These are phyloP conservation scores for Aspergillus egyptiacus DNA, from an alignment of 495 filamentous ascomycete genomes.

Conservation along the genomic window DNA sequence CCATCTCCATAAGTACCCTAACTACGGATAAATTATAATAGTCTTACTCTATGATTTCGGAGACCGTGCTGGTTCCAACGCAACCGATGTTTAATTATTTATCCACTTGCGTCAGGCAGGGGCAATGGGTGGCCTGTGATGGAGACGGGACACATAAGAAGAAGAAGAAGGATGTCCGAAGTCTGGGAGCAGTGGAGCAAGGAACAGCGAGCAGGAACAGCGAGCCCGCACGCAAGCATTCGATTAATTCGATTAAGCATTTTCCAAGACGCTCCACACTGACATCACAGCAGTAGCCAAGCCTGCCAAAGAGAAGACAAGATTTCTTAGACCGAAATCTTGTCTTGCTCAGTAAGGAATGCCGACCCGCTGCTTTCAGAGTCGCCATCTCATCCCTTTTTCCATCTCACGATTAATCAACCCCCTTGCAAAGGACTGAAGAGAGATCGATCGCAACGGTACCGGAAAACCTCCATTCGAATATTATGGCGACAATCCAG, in stretches of 20 bases:
- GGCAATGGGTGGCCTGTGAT: neutral
- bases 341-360: neutral
- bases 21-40: too few species aligned
- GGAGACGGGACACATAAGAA: too few species aligned
- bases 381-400: constrained; percentile 4
- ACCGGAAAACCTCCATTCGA: neutral
- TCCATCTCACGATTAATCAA: neutral
- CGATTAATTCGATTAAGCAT: neutral
- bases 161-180: too few species aligned
- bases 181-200: neutral
- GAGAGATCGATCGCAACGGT: too few species aligned
- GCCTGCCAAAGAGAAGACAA: neutral
- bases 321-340: constrained; percentile 1
- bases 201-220: neutral
- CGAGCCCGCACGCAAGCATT: constrained; percentile 1
- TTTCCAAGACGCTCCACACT: neutral
- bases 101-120: neutral
- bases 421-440: constrained; percentile 1
- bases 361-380: too few species aligned
- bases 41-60: too few species aligned
- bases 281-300: neutral
- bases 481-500: too few species aligned
- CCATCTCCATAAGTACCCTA: neutral
- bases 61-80: neutral
- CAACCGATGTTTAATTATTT: neutral